Conservation (phyloP, 768 basidiomycete genomes). For the Mycena kentingensis region DNA sequence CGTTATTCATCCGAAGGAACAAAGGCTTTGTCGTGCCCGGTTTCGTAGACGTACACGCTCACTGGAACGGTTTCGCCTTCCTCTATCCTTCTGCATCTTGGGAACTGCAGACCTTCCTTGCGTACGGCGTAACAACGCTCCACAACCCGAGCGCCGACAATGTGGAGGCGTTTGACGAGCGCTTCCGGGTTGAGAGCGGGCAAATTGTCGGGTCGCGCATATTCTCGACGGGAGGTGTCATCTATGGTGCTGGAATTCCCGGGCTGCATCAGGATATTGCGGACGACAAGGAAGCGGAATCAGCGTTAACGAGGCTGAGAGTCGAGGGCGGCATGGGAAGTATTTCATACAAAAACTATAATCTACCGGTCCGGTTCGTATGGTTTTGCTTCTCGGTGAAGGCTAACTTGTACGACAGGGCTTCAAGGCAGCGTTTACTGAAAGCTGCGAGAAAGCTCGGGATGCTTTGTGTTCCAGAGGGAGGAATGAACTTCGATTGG, state of each 20-base stretch:
- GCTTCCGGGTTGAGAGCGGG: constrained; percentile 68
- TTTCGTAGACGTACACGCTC: constrained; percentile 77
- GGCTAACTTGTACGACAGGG: constrained; percentile 27
- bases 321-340: constrained; percentile 69
- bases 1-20: constrained; percentile 1
- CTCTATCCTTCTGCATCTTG: constrained; percentile 66
- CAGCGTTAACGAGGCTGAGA: constrained; percentile 68
- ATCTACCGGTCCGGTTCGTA: constrained; percentile 61
- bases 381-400: background rate
- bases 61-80: constrained; percentile 60
- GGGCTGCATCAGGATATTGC: constrained; percentile 63
- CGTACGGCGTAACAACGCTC: constrained; percentile 74
- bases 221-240: constrained; percentile 66
- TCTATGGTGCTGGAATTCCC: constrained; percentile 55
- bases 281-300: constrained; percentile 60
- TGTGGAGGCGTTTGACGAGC: constrained; percentile 64
- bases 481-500: constrained; percentile 82
- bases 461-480: constrained; percentile 76
- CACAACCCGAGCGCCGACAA: constrained; percentile 74
- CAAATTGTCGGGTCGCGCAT: constrained; percentile 70
- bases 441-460: constrained; percentile 60
- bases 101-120: constrained; percentile 75
- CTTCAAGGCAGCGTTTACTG: constrained; percentile 67
- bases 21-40: constrained; percentile 73
- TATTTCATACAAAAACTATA: constrained; percentile 81